Percentiles rank a stretch among this genome's conserved stretches.
Evolutionary conservation across 805 yeast species (phyloP).

Genomic region (Monosporozyma servazzii): DNA sequence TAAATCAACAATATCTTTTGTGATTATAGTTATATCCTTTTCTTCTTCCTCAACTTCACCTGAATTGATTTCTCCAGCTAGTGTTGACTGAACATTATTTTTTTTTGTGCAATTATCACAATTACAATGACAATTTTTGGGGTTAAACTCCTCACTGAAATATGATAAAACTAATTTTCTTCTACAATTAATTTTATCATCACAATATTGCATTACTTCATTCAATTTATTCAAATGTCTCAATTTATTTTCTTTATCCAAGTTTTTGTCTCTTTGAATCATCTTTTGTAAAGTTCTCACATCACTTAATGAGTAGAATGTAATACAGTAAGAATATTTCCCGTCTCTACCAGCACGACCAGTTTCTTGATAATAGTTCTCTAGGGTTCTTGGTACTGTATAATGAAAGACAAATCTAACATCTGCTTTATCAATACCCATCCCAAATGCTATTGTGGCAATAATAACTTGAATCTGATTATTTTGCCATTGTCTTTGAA

Average conservation of each 20-base stretch:
- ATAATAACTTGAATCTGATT: conserved; percentile 70
- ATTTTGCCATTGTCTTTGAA: conserved; percentile 80
- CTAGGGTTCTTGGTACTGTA: conserved; percentile 81
- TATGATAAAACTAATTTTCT: conserved; percentile 82
- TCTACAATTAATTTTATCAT: conserved; percentile 82
- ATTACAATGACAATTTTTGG: conserved; percentile 51
- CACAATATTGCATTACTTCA: conserved; percentile 86
- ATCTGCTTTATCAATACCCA: conserved; percentile 97
- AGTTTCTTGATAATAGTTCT: conserved; percentile 96
- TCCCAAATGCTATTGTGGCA: conserved; percentile 97
- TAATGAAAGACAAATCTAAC: conserved; percentile 87
- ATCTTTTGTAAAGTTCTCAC: conserved; percentile 65
- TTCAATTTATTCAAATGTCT: conserved; percentile 68
- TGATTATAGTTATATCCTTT: conserved; percentile 59
- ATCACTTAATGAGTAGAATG: conserved; percentile 75
- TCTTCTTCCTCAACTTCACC: conserved; percentile 34
- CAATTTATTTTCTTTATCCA: conserved; percentile 56
- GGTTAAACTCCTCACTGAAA: conserved; percentile 75
- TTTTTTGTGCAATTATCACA: conserved; percentile 78
- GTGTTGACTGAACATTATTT: conserved; percentile 2
- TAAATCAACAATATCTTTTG: conserved; percentile 49
- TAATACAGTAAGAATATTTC: conserved; percentile 63
- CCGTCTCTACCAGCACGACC: conserved; percentile 99
- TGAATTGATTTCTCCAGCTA: background rate
- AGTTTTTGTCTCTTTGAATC: conserved; percentile 67